A percentile compares a stretch with the other conserved stretches of the same genome.
Evolutionary conservation across 2,329 filamentous ascomycete species (phyloP).

Genomic region (Neoscytalidium dimidiatum): DNA sequence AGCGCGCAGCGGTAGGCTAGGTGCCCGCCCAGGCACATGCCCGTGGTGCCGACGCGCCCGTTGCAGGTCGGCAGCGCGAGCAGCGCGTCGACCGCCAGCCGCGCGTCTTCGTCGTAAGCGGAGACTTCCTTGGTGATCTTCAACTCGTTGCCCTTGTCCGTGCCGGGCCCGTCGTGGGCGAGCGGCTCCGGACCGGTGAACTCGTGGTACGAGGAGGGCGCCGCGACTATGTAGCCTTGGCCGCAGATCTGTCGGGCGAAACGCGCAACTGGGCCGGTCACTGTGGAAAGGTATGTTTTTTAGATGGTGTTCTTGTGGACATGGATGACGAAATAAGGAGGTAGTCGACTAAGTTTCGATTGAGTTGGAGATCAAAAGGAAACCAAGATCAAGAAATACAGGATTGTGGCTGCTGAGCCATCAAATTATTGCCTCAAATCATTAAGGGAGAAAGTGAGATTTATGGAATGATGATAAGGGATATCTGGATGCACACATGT

Average conservation of each 20-base stretch:
- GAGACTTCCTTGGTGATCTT: slow-evolving; percentile 83
- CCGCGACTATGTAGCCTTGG: slow-evolving; percentile 90
- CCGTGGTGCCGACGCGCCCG: slow-evolving; percentile 75
- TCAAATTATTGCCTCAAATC: too few relatives aligned
- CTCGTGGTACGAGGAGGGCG: slow-evolving; percentile 89
- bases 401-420: too few relatives aligned
- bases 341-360: not conserved
- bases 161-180: slow-evolving; percentile 84
- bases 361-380: not conserved
- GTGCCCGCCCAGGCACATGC: slow-evolving; percentile 94
- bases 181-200: slow-evolving; percentile 84
- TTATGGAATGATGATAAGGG: not conserved
- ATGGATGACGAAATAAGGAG: slow-evolving; percentile 2
- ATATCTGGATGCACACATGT: not conserved
- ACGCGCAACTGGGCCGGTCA: slow-evolving; percentile 85
- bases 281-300: slow-evolving; percentile 53
- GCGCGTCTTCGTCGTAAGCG: slow-evolving; percentile 72
- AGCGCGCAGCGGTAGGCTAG: slow-evolving; percentile 74
- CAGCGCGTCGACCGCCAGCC: slow-evolving; percentile 44
- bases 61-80: slow-evolving; percentile 58
- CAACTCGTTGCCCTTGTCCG: slow-evolving; percentile 82
- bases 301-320: not conserved
- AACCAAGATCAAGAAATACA: too few relatives aligned
- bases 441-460: too few relatives aligned
- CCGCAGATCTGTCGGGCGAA: slow-evolving; percentile 91